Evolutionary conservation across 257 asterid genomes (phyloP).

Genomic region (Solanum lycopersicoides): DNA sequence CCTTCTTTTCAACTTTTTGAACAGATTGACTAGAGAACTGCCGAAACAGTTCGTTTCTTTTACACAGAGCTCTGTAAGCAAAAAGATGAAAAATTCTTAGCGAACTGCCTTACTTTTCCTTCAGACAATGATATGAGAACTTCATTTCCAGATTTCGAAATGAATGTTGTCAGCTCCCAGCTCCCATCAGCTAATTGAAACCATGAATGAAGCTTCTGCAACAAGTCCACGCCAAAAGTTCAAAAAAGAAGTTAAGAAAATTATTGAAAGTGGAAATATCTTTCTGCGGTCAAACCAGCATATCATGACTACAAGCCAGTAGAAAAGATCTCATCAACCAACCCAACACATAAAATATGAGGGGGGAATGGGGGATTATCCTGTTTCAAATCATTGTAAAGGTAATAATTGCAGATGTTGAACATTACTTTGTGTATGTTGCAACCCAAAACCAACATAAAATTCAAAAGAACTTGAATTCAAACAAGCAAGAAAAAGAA

Average conservation of each 20-base stretch:
- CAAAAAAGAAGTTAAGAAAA: constrained; percentile 1
- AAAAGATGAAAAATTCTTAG: background rate
- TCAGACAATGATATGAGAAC: constrained; percentile 60
- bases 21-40: background rate
- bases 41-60: background rate
- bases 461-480: background rate
- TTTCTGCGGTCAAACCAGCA: background rate
- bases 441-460: background rate
- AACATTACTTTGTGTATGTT: background rate
- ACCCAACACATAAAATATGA: background rate
- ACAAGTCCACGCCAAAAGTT: constrained; percentile 3
- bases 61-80: background rate
- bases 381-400: background rate
- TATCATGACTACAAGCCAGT: background rate
- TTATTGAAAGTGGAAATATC: background rate
- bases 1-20: background rate
- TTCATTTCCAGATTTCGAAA: constrained; percentile 61
- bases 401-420: background rate
- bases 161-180: constrained; percentile 85
- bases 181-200: constrained; percentile 80
- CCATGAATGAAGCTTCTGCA: constrained; percentile 84
- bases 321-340: background rate
- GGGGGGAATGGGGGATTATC: background rate
- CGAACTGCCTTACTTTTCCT: constrained; percentile 54
- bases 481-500: background rate